Evolutionary conservation across 305 asterid species (phyloP), one percentile per base, ranked within the genome.

Genomic region (Salvia sclarea): DNA sequence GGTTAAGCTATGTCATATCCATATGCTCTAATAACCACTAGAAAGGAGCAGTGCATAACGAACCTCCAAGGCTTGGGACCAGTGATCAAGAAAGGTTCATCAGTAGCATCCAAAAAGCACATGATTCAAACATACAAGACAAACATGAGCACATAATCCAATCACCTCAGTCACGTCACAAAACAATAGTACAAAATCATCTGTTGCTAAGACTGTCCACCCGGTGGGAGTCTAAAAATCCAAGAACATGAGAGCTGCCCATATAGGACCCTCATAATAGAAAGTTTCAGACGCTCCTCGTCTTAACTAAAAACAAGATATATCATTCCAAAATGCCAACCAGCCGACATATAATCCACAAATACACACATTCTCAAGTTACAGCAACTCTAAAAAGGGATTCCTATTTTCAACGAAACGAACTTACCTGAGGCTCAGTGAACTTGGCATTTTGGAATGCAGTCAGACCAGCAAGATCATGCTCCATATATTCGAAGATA

Each of bases 401-500:
- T 45, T 28, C 44, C 18, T 18, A 38, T 30, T 61, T 54, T 40
- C 47, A 45, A 16, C 64, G 13, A 33, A 64, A 38, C 45, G 40
- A 50, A 63, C 65, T 74, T 65, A 91, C 98, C 98, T 93, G 98
- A 38, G 97, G 84, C 69, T 82, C 88, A 0, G 95, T 85, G 86
- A 88, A 91, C 68, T 79, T 91, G 83, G 66, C 78, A 33, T 72
- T 74, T 70, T 84, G 97, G 61, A 82, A 76, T 28, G 96, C 87
- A 47, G 91, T 82, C 17, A 93, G 96, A 60, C 98, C 98, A 38
- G 96, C 87, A 70, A 93, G 96, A 80, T 93, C 98, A 68, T 93
- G 98, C 70, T 93, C 97, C 98, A 93, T 93, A 66, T 93, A 93
- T 81, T 93, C 97, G 4, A 92, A 84, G 50, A 92, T 85, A 24